Conservation (phyloP, 441 rosid genomes). For the Gossypium trilobum region DNA sequence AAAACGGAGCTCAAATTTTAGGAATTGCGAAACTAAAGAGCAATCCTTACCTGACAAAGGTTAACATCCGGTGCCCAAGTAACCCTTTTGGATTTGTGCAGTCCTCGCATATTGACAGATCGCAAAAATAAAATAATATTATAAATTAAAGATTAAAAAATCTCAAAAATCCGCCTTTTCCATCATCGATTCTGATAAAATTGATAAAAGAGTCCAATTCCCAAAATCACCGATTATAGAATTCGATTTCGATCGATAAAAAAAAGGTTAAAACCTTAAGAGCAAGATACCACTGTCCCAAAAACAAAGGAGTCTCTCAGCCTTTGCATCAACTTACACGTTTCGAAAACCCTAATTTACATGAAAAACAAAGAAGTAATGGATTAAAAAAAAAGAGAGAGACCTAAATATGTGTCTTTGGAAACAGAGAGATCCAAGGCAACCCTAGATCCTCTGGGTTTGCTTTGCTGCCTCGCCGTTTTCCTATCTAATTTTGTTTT, state of each 20-base stretch:
- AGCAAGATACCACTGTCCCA: background rate
- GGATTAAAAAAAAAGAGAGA: too few species aligned
- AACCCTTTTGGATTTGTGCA: conserved; percentile 74
- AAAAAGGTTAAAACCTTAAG: conserved; percentile 13
- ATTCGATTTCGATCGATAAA: conserved; percentile 5
- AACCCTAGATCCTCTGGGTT: conserved; percentile 35
- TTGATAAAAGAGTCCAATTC: conserved; percentile 9
- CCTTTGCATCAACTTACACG: conserved; percentile 9
- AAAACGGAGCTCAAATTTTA: conserved; percentile 11
- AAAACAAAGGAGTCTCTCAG: background rate
- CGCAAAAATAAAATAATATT: background rate
- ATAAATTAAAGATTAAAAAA: background rate
- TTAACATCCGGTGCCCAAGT: conserved; percentile 87
- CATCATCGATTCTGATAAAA: conserved; percentile 26
- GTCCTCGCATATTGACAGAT: conserved; percentile 66
- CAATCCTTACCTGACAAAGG: conserved; percentile 82
- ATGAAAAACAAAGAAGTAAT: background rate
- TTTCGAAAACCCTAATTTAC: conserved; percentile 19
- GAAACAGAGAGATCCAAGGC: too few species aligned
- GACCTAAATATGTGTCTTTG: too few species aligned
- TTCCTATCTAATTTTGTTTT: conserved; percentile 14
- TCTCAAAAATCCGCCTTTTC: conserved; percentile 11
- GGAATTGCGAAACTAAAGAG: conserved; percentile 7
- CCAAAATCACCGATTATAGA: conserved; percentile 10
- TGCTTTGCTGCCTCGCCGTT: conserved; percentile 19